Percentiles rank a stretch among this genome's conserved stretches.
These are phyloP conservation scores for Phenoliferia sp. DNA, from an alignment of 1,284 basidiomycete genomes.

Conservation along the genomic window DNA sequence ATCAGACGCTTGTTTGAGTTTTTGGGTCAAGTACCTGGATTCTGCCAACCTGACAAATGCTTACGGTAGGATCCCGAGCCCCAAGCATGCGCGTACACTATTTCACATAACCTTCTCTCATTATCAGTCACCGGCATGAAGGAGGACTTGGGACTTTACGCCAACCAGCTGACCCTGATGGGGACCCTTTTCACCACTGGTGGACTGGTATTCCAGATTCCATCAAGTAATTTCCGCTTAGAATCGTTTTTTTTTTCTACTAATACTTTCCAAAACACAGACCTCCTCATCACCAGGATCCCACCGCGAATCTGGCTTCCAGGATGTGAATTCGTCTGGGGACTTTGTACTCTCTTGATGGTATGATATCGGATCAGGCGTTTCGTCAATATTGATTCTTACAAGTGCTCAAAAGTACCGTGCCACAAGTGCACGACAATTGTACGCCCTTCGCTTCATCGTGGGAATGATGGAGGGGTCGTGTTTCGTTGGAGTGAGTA, in stretches of 20 bases:
- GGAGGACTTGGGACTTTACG: background rate
- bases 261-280: background rate
- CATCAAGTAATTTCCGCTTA: background rate
- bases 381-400: background rate
- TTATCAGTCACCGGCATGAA: slow-evolving; percentile 5
- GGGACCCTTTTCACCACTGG: background rate
- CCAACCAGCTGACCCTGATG: background rate
- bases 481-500: background rate
- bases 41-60: background rate
- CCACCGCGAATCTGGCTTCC: slow-evolving; percentile 31
- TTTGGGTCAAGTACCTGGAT: slow-evolving; percentile 2
- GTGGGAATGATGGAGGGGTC: slow-evolving; percentile 13
- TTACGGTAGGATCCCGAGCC: background rate
- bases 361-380: background rate
- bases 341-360: slow-evolving; percentile 36
- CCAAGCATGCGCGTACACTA: background rate
- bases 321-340: slow-evolving; percentile 40
- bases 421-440: slow-evolving; percentile 6
- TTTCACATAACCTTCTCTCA: background rate
- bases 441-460: slow-evolving; percentile 30
- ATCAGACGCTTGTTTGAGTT: slow-evolving; percentile 3
- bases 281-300: background rate
- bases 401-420: slow-evolving; percentile 21
- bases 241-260: background rate
- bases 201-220: background rate